A percentile compares a stretch with the other conserved stretches of the same genome.
Evolutionary conservation across 352 stramenopile species (phyloP).

Genomic region (Phytophthora syringae): DNA sequence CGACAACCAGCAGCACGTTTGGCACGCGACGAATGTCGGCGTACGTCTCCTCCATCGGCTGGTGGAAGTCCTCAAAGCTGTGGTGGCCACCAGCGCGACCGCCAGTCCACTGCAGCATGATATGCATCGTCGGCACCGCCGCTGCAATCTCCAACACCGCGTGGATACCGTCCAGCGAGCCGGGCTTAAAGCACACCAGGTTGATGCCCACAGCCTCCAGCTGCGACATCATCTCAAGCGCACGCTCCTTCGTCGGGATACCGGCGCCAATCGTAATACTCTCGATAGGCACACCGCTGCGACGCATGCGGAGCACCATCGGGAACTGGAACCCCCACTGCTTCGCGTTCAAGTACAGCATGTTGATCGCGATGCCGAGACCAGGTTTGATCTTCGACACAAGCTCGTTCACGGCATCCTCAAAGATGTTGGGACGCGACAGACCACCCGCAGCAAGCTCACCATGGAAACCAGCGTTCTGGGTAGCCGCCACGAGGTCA

Average conservation of each 20-base stretch:
- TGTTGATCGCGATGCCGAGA: conserved; percentile 83
- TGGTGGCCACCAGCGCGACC: conserved; percentile 87
- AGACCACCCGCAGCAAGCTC: conserved; percentile 84
- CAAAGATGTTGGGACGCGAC: conserved; percentile 75
- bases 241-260: conserved; percentile 82
- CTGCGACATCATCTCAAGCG: conserved; percentile 80
- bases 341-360: conserved; percentile 91
- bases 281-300: conserved; percentile 82
- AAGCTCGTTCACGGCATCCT: conserved; percentile 65
- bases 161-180: conserved; percentile 79
- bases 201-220: conserved; percentile 74
- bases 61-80: conserved; percentile 91
- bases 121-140: conserved; percentile 62
- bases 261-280: conserved; percentile 89
- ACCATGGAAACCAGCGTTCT: conserved; percentile 83
- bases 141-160: conserved; percentile 79
- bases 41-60: conserved; percentile 77
- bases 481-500: conserved; percentile 80
- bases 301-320: conserved; percentile 84
- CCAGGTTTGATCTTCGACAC: conserved; percentile 78
- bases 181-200: conserved; percentile 86
- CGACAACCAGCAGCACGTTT: conserved; percentile 89
- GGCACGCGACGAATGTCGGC: conserved; percentile 72
- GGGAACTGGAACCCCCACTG: conserved; percentile 92
- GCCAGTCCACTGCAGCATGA: conserved; percentile 91